These are phyloP conservation scores for Spencermartinsiella ligniputridi DNA, from an alignment of 1,139 yeast species.

Conservation along the genomic window DNA sequence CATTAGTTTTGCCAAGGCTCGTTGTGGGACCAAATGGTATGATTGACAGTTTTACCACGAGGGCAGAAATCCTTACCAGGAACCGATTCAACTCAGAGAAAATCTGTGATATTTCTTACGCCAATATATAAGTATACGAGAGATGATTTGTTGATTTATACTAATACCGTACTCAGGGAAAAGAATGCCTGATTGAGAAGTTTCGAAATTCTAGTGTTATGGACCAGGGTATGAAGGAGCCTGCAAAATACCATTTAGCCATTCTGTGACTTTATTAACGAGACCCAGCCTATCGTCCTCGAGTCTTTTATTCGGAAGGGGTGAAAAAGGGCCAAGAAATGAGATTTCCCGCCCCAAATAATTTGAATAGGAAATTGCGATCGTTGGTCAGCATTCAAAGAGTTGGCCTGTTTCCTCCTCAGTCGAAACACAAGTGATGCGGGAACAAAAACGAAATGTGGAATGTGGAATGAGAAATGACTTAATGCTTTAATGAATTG, in stretches of 20 bases:
- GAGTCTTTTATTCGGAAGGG: conserved; percentile 39
- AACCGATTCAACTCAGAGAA: conserved; percentile 45
- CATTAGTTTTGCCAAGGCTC: conserved; percentile 40
- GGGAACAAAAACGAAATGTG: too few species aligned
- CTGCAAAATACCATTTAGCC: too few species aligned
- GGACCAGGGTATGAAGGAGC: conserved; percentile 37
- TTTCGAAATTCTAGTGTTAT: conserved; percentile 48
- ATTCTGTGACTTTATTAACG: too few species aligned
- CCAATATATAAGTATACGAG: conserved; percentile 36
- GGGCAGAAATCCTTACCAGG: conserved; percentile 18
- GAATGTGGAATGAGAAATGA: too few species aligned
- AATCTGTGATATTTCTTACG: conserved; percentile 46
- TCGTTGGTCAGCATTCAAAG: conserved; percentile 34
- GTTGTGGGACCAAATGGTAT: conserved; percentile 45
- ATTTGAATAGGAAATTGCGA: conserved; percentile 33
- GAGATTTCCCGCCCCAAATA: conserved; percentile 37
- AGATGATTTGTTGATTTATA: conserved; percentile 2
- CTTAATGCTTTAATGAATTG: too few species aligned
- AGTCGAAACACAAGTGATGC: neutral
- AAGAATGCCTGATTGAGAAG: conserved; percentile 41
- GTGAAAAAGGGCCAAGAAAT: conserved; percentile 37
- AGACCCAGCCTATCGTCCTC: conserved; percentile 42
- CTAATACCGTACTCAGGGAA: conserved; percentile 38
- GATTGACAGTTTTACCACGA: conserved; percentile 20
- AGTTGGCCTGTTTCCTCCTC: conserved; percentile 24